These are phyloP conservation scores for Rhodosporidiobolus sp. DNA, from an alignment of 768 basidiomycete species.

Conservation along the genomic window DNA sequence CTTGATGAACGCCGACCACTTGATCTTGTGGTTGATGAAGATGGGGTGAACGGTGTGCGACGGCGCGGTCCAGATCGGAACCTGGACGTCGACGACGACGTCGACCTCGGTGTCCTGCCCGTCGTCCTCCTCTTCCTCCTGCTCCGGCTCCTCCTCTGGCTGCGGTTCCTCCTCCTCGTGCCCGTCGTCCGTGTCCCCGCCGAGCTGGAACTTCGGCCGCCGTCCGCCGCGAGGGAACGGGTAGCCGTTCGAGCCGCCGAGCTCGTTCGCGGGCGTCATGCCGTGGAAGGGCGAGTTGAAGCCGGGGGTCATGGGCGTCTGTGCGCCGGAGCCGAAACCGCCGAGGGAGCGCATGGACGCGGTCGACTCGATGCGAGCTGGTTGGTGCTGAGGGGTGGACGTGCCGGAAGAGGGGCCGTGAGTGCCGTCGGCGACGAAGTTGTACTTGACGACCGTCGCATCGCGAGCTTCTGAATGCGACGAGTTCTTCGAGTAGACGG, in stretches of 20 bases:
- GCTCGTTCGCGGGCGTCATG: constrained; percentile 9
- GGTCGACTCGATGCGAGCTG: constrained; percentile 30
- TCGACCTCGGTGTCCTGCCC: constrained; percentile 53
- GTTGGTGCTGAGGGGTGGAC: neutral
- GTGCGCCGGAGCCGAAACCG: constrained; percentile 8
- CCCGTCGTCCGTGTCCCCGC: constrained; percentile 15
- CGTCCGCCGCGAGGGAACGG: constrained; percentile 10
- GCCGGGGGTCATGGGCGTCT: constrained; percentile 30
- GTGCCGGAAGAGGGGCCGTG: neutral
- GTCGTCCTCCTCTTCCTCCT: constrained; percentile 40
- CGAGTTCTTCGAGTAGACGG: constrained; percentile 50
- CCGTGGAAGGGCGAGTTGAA: constrained; percentile 26
- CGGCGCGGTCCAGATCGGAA: constrained; percentile 57
- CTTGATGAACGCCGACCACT: constrained; percentile 51
- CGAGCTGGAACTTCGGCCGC: constrained; percentile 25
- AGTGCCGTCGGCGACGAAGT: constrained; percentile 40
- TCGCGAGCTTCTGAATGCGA: constrained; percentile 50
- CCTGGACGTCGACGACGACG: constrained; percentile 60
- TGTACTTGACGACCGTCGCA: constrained; percentile 50
- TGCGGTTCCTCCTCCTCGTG: constrained; percentile 20
- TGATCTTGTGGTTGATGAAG: constrained; percentile 59
- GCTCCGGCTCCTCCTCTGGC: neutral
- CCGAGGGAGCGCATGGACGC: constrained; percentile 30
- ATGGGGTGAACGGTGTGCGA: constrained; percentile 40
- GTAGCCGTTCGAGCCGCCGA: neutral